These are phyloP conservation scores for Fonsecaea erecta DNA, from an alignment of 2,329 filamentous ascomycete genomes.

Conservation along the genomic window DNA sequence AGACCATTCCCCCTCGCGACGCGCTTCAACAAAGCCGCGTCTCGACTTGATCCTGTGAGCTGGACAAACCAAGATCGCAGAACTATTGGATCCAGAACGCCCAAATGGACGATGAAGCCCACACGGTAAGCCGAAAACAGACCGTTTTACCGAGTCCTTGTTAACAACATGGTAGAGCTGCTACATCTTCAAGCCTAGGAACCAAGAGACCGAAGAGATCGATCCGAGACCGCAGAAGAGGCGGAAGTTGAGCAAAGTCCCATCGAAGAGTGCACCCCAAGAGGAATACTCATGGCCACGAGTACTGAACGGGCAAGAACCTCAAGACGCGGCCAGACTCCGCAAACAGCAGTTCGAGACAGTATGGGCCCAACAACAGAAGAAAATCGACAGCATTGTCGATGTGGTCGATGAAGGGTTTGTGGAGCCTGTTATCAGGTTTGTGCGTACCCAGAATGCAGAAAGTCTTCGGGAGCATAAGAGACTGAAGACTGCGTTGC, in stretches of 20 bases:
- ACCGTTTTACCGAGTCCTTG: background rate
- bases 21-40: background rate
- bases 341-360: slow-evolving; percentile 47
- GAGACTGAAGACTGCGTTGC: slow-evolving; percentile 28
- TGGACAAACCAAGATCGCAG: background rate
- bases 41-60: background rate
- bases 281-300: slow-evolving; percentile 43
- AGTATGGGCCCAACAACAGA: slow-evolving; percentile 47
- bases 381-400: slow-evolving; percentile 47
- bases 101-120: slow-evolving; percentile 25
- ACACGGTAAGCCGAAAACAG: slow-evolving; percentile 16
- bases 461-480: background rate
- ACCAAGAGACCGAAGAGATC: slow-evolving; percentile 26
- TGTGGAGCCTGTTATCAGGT: slow-evolving; percentile 42
- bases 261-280: slow-evolving; percentile 13
- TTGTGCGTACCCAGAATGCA: slow-evolving; percentile 1
- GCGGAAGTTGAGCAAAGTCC: slow-evolving; percentile 56
- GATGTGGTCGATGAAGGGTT: slow-evolving; percentile 48
- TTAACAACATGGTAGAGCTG: slow-evolving; percentile 29
- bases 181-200: slow-evolving; percentile 35
- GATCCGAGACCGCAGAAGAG: slow-evolving; percentile 60
- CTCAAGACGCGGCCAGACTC: slow-evolving; percentile 40
- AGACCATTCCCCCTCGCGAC: background rate
- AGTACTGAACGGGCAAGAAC: slow-evolving; percentile 48
- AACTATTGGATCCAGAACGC: background rate